Conservation (phyloP, 345 rosid species). For the Eucalyptus urophylla region DNA sequence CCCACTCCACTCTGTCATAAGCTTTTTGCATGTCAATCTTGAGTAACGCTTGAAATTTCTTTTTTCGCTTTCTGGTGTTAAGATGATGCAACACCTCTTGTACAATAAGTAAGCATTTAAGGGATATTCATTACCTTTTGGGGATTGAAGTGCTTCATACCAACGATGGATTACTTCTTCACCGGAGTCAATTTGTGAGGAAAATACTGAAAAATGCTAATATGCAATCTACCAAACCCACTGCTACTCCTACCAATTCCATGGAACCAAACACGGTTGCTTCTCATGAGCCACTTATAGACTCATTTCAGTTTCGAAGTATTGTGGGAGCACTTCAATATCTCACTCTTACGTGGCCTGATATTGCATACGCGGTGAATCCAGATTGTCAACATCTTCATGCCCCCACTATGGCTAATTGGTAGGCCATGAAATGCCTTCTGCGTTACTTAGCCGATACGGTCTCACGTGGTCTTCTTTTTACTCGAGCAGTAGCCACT, state of each 20-base stretch:
- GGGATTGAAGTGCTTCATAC: neutral
- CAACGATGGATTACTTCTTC: neutral
- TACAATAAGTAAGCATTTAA: no score
- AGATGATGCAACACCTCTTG: no score
- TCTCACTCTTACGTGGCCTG: neutral
- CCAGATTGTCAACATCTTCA: neutral
- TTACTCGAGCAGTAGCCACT: neutral
- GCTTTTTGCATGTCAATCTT: no score
- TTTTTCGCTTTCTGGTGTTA: no score
- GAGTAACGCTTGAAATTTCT: no score
- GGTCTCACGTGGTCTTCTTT: neutral
- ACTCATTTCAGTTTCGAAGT: neutral
- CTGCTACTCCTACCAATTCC: neutral
- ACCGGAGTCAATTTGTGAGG: neutral
- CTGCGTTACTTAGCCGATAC: neutral
- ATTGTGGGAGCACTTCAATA: neutral
- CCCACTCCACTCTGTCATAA: no score
- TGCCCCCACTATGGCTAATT: neutral
- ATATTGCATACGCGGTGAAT: neutral
- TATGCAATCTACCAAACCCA: neutral
- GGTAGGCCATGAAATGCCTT: neutral
- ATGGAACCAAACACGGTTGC: neutral
- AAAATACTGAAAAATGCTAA: neutral
- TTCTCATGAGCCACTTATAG: neutral
- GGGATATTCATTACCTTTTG: neutral